Conservation (phyloP, 225 moss, liverwort and hornwort genomes). For the Antitrichia curtipendula region DNA sequence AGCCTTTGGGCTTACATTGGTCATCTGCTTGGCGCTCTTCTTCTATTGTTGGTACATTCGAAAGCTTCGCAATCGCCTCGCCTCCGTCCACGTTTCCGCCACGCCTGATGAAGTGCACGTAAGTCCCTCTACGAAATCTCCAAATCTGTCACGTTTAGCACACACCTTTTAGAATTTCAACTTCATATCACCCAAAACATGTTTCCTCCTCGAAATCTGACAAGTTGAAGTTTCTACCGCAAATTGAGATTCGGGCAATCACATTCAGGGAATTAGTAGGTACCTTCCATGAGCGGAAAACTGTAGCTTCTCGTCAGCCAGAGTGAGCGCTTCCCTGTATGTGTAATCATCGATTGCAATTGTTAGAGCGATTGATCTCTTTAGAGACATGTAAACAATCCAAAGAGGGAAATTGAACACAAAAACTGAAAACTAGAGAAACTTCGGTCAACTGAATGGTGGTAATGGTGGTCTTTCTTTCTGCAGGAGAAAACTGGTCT, state of each 20-base stretch:
- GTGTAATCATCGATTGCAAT: not conserved
- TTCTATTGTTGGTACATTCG: constrained; percentile 39
- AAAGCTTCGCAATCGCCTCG: constrained; percentile 20
- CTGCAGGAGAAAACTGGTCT: constrained; percentile 18
- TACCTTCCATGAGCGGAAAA: not conserved
- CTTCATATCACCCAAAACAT: not conserved
- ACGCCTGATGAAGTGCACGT: constrained; percentile 10
- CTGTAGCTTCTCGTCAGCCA: not conserved
- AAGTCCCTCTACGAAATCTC: not conserved
- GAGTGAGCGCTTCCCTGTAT: not conserved
- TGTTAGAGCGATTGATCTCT: not conserved
- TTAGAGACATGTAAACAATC: not conserved
- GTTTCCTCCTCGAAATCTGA: not conserved
- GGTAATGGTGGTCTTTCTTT: not conserved
- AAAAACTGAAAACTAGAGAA: not conserved
- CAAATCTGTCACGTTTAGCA: not conserved
- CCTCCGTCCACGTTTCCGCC: constrained; percentile 26
- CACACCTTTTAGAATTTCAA: not conserved
- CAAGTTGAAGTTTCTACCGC: not conserved
- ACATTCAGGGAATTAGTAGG: not conserved
- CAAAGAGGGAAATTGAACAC: not conserved
- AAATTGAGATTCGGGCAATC: not conserved
- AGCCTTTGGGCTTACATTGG: constrained; percentile 34
- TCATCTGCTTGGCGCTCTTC: constrained; percentile 30
- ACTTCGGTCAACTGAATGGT: not conserved